These are phyloP conservation scores for Mucuna pruriens DNA, from an alignment of 306 rosid genomes.

Conservation along the genomic window DNA sequence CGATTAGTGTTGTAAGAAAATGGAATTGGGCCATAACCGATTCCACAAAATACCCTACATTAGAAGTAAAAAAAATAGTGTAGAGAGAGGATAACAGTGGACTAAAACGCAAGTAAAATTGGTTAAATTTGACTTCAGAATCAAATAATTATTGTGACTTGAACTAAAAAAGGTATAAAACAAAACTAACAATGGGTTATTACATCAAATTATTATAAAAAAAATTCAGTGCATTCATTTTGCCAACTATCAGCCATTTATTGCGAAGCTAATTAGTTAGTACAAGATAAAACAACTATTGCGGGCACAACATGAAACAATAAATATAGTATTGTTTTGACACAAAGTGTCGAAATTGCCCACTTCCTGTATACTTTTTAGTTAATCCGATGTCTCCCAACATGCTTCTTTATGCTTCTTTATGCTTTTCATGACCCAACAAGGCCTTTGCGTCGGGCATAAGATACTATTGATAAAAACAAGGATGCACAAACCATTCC, in stretches of 20 bases:
- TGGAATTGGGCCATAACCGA: not conserved
- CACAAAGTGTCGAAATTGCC: not conserved
- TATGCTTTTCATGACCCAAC: conserved; percentile 71
- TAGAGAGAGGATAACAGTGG: too few relatives aligned
- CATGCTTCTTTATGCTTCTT: conserved; percentile 20
- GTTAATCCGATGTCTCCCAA: conserved; percentile 10
- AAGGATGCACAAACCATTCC: conserved; percentile 65
- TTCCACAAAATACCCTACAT: not conserved
- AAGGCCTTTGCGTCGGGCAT: conserved; percentile 92
- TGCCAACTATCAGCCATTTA: not conserved
- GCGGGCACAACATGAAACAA: not conserved
- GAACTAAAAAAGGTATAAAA: not conserved
- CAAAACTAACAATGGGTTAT: not conserved
- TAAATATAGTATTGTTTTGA: conserved; percentile 1
- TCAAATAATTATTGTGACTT: not conserved
- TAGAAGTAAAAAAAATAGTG: not conserved
- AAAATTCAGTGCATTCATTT: not conserved
- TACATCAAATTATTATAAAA: not conserved
- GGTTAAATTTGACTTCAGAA: not conserved
- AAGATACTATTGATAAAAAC: conserved; percentile 64
- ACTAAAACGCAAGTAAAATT: not conserved
- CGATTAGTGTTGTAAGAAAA: not conserved
- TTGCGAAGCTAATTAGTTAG: not conserved
- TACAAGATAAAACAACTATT: not conserved
- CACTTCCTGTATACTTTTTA: not conserved